These are phyloP conservation scores for Kwoniella sp. DNA, from an alignment of 768 basidiomycete genomes.

Conservation along the genomic window DNA sequence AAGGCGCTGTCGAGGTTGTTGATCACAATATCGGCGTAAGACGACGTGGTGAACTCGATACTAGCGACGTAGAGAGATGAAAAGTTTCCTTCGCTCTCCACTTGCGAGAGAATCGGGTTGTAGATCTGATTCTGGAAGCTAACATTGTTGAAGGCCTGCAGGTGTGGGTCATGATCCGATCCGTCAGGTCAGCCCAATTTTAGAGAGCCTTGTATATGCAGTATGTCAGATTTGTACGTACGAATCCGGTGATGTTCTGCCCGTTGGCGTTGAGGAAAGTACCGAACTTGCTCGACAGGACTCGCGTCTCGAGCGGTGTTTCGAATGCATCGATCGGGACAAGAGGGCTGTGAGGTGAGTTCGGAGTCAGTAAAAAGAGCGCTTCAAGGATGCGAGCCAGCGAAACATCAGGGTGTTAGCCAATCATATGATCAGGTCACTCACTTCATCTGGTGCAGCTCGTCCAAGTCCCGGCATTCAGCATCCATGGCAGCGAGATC, in stretches of 20 bases:
- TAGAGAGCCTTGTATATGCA: not conserved
- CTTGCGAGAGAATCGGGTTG: slow-evolving; percentile 28
- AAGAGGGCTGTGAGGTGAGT: too few species aligned
- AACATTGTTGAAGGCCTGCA: slow-evolving; percentile 33
- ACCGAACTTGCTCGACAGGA: slow-evolving; percentile 23
- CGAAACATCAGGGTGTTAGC: not conserved
- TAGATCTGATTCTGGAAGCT: slow-evolving; percentile 34
- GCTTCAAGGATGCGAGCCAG: too few species aligned
- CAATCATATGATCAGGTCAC: not conserved
- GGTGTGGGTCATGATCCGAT: not conserved
- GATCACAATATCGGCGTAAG: slow-evolving; percentile 35
- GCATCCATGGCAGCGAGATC: slow-evolving; percentile 26
- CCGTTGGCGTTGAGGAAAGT: slow-evolving; percentile 27
- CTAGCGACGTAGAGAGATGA: slow-evolving; percentile 21
- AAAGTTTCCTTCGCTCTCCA: slow-evolving; percentile 16
- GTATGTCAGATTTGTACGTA: slow-evolving; percentile 12
- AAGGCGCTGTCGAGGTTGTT: slow-evolving; percentile 38
- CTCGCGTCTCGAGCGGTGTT: slow-evolving; percentile 12
- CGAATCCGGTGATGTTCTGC: slow-evolving; percentile 25
- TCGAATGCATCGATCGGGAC: slow-evolving; percentile 17
- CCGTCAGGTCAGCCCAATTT: not conserved
- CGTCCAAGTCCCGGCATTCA: slow-evolving; percentile 28
- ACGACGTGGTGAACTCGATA: slow-evolving; percentile 20
- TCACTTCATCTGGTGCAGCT: slow-evolving; percentile 26
- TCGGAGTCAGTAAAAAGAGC: too few species aligned